Evolutionary conservation across 345 rosid genomes (phyloP).

Genomic region (Hevea brasiliensis): DNA sequence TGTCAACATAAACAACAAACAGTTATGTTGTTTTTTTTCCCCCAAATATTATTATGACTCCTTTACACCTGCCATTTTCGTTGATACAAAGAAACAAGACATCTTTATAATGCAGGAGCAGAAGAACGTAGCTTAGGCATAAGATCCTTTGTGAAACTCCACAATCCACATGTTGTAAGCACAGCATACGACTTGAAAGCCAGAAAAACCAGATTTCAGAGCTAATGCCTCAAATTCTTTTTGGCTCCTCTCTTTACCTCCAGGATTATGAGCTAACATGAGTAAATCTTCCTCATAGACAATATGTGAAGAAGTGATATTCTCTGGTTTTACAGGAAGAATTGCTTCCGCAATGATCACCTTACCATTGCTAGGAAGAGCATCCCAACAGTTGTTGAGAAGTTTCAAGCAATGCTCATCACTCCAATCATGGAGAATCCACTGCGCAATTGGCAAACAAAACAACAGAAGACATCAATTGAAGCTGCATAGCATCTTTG

Average conservation of each 20-base stretch:
- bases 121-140: too few species aligned
- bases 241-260: conserved; percentile 48
- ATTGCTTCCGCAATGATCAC: conserved; percentile 43
- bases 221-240: conserved; percentile 47
- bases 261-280: conserved; percentile 44
- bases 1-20: too few species aligned
- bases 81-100: too few species aligned
- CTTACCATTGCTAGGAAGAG: conserved; percentile 41
- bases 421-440: conserved; percentile 46
- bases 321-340: conserved; percentile 32
- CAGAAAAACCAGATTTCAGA: conserved; percentile 34
- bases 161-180: conserved; percentile 25
- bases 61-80: too few species aligned
- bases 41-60: too few species aligned
- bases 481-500: too few species aligned
- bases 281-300: conserved; percentile 43
- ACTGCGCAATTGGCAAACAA: conserved; percentile 12
- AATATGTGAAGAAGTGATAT: conserved; percentile 32
- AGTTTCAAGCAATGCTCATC: conserved; percentile 42
- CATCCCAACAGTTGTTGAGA: conserved; percentile 47
- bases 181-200: conserved; percentile 23
- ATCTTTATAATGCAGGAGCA: too few species aligned
- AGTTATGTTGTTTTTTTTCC: too few species aligned
- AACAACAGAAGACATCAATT: too few species aligned
- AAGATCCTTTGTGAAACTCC: conserved; percentile 30